phyloP scores from a whole-genome alignment of 1,284 basidiomycete genomes.

The Trametes pubescens region DNA sequence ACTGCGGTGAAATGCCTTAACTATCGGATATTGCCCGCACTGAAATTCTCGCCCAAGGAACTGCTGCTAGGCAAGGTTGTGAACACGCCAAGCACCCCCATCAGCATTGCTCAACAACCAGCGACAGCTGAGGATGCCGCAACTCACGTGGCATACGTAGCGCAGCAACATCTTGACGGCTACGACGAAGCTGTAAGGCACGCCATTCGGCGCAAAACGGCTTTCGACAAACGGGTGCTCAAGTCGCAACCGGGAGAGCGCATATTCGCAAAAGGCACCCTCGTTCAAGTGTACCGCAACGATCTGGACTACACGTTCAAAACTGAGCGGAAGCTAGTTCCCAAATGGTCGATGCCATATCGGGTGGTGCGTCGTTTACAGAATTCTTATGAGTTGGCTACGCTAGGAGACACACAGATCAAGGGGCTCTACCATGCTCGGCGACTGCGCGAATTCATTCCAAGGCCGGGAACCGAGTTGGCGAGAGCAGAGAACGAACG shows the following conservation, averaged over 20 bases:
- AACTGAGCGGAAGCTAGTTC: slow-evolving; percentile 35
- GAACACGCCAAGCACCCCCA: slow-evolving; percentile 34
- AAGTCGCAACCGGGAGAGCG: slow-evolving; percentile 22
- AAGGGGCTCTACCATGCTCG: slow-evolving; percentile 20
- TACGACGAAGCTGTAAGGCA: slow-evolving; percentile 34
- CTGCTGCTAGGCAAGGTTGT: slow-evolving; percentile 39
- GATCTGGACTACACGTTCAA: slow-evolving; percentile 33
- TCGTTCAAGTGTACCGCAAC: slow-evolving; percentile 27
- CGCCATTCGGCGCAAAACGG: slow-evolving; percentile 25
- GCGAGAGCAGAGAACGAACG: slow-evolving; percentile 10
- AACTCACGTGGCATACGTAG: slow-evolving; percentile 39
- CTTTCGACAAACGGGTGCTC: slow-evolving; percentile 36
- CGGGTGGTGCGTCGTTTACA: slow-evolving; percentile 21
- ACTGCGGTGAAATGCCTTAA: slow-evolving; percentile 41
- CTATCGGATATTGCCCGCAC: slow-evolving; percentile 33
- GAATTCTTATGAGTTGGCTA: slow-evolving; percentile 40
- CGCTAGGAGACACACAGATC: slow-evolving; percentile 21
- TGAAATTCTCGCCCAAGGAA: slow-evolving; percentile 43
- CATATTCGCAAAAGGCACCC: slow-evolving; percentile 22
- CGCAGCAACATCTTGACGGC: slow-evolving; percentile 43
- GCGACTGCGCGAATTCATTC: slow-evolving; percentile 29
- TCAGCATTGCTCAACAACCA: slow-evolving; percentile 2
- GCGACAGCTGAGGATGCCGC: slow-evolving; percentile 23
- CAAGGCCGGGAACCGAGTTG: slow-evolving; percentile 13
- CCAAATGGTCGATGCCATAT: slow-evolving; percentile 39